Evolutionary conservation across 2,329 filamentous ascomycete species (phyloP), one percentile per base, ranked within the genome.

Genomic region (Paecilomyces fulvus): DNA sequence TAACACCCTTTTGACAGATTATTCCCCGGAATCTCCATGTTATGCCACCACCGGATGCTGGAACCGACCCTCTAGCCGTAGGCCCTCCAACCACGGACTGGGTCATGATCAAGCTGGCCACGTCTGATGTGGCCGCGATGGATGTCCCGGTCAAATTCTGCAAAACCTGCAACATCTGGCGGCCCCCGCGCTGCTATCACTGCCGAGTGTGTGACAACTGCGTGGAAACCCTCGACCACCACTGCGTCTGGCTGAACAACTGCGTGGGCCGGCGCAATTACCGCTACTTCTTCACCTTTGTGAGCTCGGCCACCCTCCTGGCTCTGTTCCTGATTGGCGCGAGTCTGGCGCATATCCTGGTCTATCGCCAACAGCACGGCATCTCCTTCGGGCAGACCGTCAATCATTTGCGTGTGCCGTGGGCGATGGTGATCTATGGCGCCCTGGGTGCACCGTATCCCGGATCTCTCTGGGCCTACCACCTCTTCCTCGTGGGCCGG

Each of bases 221-320:
- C 71, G 84, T 99, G 58, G 94, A 99, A 73, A 96, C 91, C 0
- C 90, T 96, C 63, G 94, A 99, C 68, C 94, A 99, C 68, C 94
- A 99, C 74, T 99, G 94, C 67, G 92, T 97, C 14, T 99, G 94
- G 94, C 83, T 99, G 61, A 99, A 99, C 76, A 99, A 99, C 72
- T 99, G 94, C 65, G 88, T 99, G 52, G 94, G 94, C 49, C 87
- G 92, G 62, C 89, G 94, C 65, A 99, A 99, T 75, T 99, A 99
- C 75, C 90, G 94, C 61, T 97, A 92, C 73, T 99, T 99, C 74
- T 96, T 97, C 71, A 83, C 88, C 10, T 99, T 96, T 73, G 86
- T 99, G 61, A 84, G 84, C 55, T 85, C 87, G 12, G 85, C 84
- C n/a, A 90, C 90, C 0, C 63, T 96, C 31, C 80, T 96, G 17